phyloP scores from a whole-genome alignment of 495 filamentous ascomycete species.

The Hypoxylon cercidicola region DNA sequence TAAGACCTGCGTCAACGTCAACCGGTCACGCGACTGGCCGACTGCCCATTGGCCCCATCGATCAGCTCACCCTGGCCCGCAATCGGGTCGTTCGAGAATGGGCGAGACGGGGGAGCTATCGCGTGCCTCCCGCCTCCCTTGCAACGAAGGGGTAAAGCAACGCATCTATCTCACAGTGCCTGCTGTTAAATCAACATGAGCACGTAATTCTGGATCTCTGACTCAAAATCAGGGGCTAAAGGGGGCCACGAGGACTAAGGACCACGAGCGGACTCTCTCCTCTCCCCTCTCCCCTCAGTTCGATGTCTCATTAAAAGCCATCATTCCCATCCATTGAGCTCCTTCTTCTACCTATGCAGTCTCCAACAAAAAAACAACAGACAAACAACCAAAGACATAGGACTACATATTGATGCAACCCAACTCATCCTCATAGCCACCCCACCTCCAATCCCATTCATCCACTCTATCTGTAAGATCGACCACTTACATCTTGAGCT shows the following conservation, averaged over 20 bases:
- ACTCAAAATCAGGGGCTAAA: constrained; percentile 29
- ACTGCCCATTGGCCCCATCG: constrained; percentile 36
- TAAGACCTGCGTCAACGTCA: constrained; percentile 41
- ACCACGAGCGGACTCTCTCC: background rate
- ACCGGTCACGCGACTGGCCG: constrained; percentile 40
- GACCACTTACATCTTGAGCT: constrained; percentile 14
- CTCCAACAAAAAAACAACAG: constrained; percentile 30
- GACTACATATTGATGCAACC: constrained; percentile 40
- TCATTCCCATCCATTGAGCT: constrained; percentile 30
- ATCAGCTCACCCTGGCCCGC: constrained; percentile 40
- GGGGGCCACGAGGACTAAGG: constrained; percentile 14
- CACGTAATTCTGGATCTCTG: constrained; percentile 30
- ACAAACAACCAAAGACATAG: constrained; percentile 17
- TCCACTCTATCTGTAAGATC: constrained; percentile 30
- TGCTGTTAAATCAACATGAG: constrained; percentile 10
- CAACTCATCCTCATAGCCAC: constrained; percentile 34
- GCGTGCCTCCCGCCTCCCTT: constrained; percentile 42
- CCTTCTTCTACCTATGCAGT: constrained; percentile 12
- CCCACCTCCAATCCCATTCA: constrained; percentile 23
- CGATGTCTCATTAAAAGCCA: constrained; percentile 33
- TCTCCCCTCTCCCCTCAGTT: too few relatives aligned
- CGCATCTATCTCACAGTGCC: background rate
- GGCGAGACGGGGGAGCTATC: constrained; percentile 33
- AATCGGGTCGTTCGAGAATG: constrained; percentile 39
- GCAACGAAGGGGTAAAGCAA: background rate